These are phyloP conservation scores for Myxozyma kluyveri DNA, from an alignment of 805 yeast species.

Conservation along the genomic window DNA sequence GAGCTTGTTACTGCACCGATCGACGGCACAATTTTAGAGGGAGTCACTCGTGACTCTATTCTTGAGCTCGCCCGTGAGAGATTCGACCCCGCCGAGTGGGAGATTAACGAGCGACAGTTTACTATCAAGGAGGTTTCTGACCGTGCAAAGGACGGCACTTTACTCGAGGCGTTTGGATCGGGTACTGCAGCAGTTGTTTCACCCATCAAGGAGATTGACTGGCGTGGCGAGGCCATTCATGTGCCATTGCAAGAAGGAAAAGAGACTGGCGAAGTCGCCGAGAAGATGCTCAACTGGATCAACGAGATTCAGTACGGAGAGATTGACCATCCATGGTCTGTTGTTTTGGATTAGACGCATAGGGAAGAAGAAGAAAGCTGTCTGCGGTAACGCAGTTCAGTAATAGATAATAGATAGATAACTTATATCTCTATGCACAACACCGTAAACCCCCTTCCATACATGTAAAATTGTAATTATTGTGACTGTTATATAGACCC, in stretches of 20 bases:
- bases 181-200: constrained; percentile 98
- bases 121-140: constrained; percentile 78
- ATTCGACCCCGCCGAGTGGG: constrained; percentile 76
- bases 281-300: constrained; percentile 79
- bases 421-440: background rate
- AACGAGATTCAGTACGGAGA: constrained; percentile 87
- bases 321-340: constrained; percentile 48
- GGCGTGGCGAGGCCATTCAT: constrained; percentile 63
- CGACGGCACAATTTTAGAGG: constrained; percentile 95
- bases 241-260: constrained; percentile 82
- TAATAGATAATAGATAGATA: background rate
- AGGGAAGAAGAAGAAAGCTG: background rate
- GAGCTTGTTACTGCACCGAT: constrained; percentile 95
- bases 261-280: constrained; percentile 75
- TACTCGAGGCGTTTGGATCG: constrained; percentile 92
- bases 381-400: background rate
- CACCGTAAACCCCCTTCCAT: too few relatives aligned
- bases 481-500: background rate
- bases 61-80: constrained; percentile 72
- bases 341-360: constrained; percentile 9
- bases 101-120: constrained; percentile 74
- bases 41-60: constrained; percentile 92
- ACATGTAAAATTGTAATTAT: too few relatives aligned
- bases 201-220: constrained; percentile 86
- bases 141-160: constrained; percentile 72